phyloP scores from a whole-genome alignment of 1,284 basidiomycete genomes.

The Marasmius fiardii region DNA sequence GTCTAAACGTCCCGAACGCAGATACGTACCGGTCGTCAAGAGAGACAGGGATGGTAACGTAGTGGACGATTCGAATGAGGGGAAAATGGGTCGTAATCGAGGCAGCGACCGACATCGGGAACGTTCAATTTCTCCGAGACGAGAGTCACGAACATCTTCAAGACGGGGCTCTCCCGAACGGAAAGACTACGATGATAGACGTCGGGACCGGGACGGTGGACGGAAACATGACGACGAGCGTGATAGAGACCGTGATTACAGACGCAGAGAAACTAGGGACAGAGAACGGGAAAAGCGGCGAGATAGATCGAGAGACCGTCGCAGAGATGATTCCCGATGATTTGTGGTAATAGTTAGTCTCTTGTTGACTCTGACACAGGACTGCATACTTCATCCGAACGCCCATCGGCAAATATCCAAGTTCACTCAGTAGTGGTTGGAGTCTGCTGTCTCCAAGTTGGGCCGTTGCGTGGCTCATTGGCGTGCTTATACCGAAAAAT shows the following conservation, averaged over 20 bases:
- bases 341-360: too few relatives aligned
- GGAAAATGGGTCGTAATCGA: constrained; percentile 19
- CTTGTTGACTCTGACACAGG: not conserved
- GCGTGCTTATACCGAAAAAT: too few relatives aligned
- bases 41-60: constrained; percentile 41
- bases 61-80: constrained; percentile 5
- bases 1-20: constrained; percentile 53
- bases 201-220: constrained; percentile 18
- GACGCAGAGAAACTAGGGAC: not conserved
- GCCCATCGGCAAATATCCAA: too few relatives aligned
- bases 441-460: too few relatives aligned
- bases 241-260: constrained; percentile 23
- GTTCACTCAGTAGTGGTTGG: too few relatives aligned
- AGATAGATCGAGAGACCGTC: not conserved
- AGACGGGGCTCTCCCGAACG: constrained; percentile 32
- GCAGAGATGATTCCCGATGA: not conserved
- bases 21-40: constrained; percentile 76
- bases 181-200: constrained; percentile 23
- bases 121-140: constrained; percentile 19
- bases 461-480: too few relatives aligned
- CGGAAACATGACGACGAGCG: constrained; percentile 21
- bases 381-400: too few relatives aligned
- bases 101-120: constrained; percentile 24
- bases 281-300: constrained; percentile 1
- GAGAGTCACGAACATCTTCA: constrained; percentile 19